Conservation (phyloP, 1,284 basidiomycete species). For the Microbotryum scabiosae region DNA sequence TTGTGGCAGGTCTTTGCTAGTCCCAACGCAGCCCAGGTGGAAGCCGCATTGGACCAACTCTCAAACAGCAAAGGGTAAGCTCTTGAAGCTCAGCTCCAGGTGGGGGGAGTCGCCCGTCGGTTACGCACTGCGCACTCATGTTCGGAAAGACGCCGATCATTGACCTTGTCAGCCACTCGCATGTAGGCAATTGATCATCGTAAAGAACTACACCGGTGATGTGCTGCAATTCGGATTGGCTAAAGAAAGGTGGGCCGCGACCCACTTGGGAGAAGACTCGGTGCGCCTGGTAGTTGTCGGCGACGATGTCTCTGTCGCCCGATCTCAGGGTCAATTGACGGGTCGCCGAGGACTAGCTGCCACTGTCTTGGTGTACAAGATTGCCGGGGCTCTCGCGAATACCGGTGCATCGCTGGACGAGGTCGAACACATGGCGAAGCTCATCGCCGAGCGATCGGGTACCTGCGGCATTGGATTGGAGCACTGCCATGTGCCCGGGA, state of each 20-base stretch:
- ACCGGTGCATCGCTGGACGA: slow-evolving; percentile 62
- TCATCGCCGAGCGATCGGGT: slow-evolving; percentile 54
- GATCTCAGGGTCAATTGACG: slow-evolving; percentile 63
- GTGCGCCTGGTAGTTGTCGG: slow-evolving; percentile 77
- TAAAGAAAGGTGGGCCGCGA: slow-evolving; percentile 70
- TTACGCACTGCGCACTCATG: slow-evolving; percentile 52
- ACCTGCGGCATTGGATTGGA: slow-evolving; percentile 87
- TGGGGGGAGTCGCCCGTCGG: neutral
- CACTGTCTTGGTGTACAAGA: slow-evolving; percentile 84
- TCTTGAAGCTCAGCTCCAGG: neutral
- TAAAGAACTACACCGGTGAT: slow-evolving; percentile 46
- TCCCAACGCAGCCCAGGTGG: slow-evolving; percentile 46
- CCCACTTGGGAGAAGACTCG: slow-evolving; percentile 54
- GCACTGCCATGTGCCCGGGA: slow-evolving; percentile 82
- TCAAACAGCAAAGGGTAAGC: slow-evolving; percentile 11
- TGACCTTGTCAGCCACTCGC: neutral
- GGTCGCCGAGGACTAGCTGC: slow-evolving; percentile 62
- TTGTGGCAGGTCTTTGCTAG: slow-evolving; percentile 43
- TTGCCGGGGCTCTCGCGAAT: slow-evolving; percentile 58
- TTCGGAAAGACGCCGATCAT: slow-evolving; percentile 55
- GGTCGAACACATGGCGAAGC: slow-evolving; percentile 61
- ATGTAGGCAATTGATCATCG: slow-evolving; percentile 10
- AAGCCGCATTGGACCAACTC: slow-evolving; percentile 17
- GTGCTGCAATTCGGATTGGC: slow-evolving; percentile 88
- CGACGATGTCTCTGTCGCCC: slow-evolving; percentile 74